phyloP scores from a whole-genome alignment of 1,284 basidiomycete genomes.

The Mycocalia duriaeana region DNA sequence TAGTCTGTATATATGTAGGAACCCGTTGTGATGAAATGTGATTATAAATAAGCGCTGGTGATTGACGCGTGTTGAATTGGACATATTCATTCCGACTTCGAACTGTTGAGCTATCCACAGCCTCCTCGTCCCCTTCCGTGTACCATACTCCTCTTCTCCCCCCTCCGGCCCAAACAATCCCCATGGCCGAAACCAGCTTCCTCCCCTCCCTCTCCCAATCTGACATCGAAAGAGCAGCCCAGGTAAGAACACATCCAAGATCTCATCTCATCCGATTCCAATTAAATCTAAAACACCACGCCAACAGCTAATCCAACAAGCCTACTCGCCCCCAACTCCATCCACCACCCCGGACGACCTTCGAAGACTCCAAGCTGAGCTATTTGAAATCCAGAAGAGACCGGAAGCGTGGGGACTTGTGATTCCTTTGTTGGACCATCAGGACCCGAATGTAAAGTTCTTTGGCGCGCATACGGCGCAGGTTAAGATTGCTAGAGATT shows the following conservation, averaged over 20 bases:
- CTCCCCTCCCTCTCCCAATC: slow-evolving; percentile 38
- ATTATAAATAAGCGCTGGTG: no score
- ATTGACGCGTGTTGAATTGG: no score
- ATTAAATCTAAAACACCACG: no score
- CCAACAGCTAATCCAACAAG: slow-evolving; percentile 50
- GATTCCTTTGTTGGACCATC: slow-evolving; percentile 62
- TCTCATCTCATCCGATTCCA: neutral
- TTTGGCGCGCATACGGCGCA: slow-evolving; percentile 89
- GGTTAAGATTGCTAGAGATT: slow-evolving; percentile 87
- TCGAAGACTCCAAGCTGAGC: slow-evolving; percentile 62
- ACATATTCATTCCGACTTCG: no score
- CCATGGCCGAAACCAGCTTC: slow-evolving; percentile 27
- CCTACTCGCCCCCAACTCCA: slow-evolving; percentile 47
- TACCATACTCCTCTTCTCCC: no score
- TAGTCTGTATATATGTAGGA: no score
- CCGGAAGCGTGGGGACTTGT: slow-evolving; percentile 75
- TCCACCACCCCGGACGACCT: slow-evolving; percentile 51
- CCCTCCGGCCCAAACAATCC: no score
- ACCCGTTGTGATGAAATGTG: no score
- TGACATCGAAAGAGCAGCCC: slow-evolving; percentile 44
- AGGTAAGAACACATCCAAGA: slow-evolving; percentile 29
- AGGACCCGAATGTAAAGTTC: slow-evolving; percentile 82
- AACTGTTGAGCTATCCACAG: no score
- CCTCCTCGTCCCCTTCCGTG: no score
- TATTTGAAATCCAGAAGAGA: slow-evolving; percentile 70